Base-by-base conservation (phyloP, 495 filamentous ascomycete genomes). In the Xylaria palmicola region DNA sequence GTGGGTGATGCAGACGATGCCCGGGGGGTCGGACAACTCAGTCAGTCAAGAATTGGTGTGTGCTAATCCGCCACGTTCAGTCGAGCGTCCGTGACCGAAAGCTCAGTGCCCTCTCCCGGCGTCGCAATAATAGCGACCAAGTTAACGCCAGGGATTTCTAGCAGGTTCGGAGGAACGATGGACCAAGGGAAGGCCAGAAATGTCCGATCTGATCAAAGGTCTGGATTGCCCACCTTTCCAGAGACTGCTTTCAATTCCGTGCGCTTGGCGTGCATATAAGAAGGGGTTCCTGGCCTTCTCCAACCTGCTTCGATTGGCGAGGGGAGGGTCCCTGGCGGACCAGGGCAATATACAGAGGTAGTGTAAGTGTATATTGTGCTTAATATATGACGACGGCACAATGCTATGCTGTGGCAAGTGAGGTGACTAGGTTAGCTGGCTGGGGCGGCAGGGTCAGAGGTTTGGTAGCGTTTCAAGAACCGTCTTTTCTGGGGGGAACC, bases 111-210 rank as follows among this genome's bases (percentile, higher is more conserved):
- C 66, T 63, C 62, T 39, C 40, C 56, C 55, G 47, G 51, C 32
- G 41, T 59, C 62, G 62, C 60, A 67, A 62, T 47, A 63, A 72
- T 69, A 69, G 47, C 49, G 50, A 57, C 34, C 44, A 45, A 59
- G 20, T 68, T 69, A 67, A 69, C 52, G 64, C 44, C 64, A 69
- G 52, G 64, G 62, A 41, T 51, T 27, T 26, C 64, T 61, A 56
- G 63, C 66, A 59, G 49, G 63, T 49, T 67, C 67, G 70, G 70
- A 66, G 62, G 70, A 61, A 70, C 63, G 65, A 66, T 68, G 70
- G 70, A 67, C 65, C 63, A 68, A 70, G 65, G 65, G 68, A 72
- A 68, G 70, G 34, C 62, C 67, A 68, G 63, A 70, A 66, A 62
- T 66, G 68, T 56, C 68, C 65, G 65, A 62, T 68, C 57, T 66